Conservation (phyloP, 2,329 filamentous ascomycete species). For the Aspergillus aculeatinus region DNA sequence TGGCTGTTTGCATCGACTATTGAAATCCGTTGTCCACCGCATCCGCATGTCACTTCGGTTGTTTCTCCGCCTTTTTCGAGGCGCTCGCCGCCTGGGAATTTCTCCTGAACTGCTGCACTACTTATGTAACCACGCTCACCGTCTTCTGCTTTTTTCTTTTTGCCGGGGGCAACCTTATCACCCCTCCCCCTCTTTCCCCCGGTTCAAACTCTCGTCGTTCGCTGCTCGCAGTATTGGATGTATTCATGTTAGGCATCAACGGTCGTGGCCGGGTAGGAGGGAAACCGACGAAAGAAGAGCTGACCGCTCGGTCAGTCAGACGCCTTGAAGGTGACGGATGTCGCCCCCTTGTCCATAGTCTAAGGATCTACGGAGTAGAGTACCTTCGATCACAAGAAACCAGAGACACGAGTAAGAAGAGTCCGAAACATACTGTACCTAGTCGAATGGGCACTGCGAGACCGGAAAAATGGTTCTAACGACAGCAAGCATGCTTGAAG, state of each 20-base stretch:
- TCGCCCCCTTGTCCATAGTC: constrained; percentile 7
- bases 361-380: neutral
- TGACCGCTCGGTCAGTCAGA: neutral
- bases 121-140: constrained; percentile 13
- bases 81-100: neutral
- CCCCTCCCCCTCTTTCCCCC: neutral
- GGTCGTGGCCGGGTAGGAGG: neutral
- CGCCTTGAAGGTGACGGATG: neutral
- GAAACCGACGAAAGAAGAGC: neutral
- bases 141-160: constrained; percentile 15
- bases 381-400: constrained; percentile 7
- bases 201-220: neutral
- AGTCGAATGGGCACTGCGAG: constrained; percentile 9
- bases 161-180: neutral
- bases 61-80: constrained; percentile 11
- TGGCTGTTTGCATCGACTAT: neutral
- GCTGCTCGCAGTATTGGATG: neutral
- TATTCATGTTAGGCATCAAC: neutral
- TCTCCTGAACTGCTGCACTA: too few species aligned
- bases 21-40: neutral
- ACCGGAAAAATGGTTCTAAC: constrained; percentile 4
- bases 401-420: neutral
- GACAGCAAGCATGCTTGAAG: constrained; percentile 8
- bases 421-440: too few species aligned
- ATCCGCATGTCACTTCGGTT: neutral